These are phyloP conservation scores for Venturia oleaginea DNA, from an alignment of 2,329 filamentous ascomycete species.

Conservation along the genomic window DNA sequence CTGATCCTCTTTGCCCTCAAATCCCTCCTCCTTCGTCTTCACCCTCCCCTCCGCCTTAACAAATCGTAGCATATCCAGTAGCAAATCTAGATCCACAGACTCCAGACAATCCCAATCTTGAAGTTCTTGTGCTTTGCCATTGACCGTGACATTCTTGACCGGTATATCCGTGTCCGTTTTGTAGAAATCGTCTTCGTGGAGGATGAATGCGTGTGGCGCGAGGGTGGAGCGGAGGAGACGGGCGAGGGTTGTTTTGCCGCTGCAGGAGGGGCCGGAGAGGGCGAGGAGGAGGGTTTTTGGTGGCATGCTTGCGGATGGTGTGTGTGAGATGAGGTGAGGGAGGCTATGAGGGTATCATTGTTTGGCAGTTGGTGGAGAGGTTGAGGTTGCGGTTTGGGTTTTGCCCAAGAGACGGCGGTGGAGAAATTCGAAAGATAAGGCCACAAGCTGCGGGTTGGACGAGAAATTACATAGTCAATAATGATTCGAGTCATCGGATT, in stretches of 20 bases:
- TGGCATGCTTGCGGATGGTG: background rate
- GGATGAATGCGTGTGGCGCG: conserved; percentile 55
- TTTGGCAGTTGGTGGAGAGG: background rate
- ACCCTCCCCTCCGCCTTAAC: conserved; percentile 60
- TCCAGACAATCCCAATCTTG: conserved; percentile 89
- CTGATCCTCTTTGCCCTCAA: conserved; percentile 49
- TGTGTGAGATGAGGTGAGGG: background rate
- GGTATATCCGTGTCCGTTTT: conserved; percentile 62
- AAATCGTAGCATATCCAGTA: conserved; percentile 58
- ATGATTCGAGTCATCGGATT: background rate
- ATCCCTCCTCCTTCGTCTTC: conserved; percentile 20
- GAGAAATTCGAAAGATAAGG: background rate
- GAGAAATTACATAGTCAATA: too few relatives aligned
- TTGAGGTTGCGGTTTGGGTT: background rate
- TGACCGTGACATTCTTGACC: conserved; percentile 26
- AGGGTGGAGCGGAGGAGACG: conserved; percentile 60
- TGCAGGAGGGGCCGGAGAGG: conserved; percentile 83
- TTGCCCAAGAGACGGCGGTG: too few relatives aligned
- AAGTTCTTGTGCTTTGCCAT: conserved; percentile 31
- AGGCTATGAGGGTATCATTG: background rate
- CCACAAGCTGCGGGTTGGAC: too few relatives aligned
- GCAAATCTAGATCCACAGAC: conserved; percentile 61
- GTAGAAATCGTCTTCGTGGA: conserved; percentile 97
- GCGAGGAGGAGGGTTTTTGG: conserved; percentile 54
- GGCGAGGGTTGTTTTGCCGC: conserved; percentile 89